Evolutionary conservation across 2,329 filamentous ascomycete genomes (phyloP), one percentile per base, ranked within the genome.

Genomic region (Colletotrichum cordylinicola): DNA sequence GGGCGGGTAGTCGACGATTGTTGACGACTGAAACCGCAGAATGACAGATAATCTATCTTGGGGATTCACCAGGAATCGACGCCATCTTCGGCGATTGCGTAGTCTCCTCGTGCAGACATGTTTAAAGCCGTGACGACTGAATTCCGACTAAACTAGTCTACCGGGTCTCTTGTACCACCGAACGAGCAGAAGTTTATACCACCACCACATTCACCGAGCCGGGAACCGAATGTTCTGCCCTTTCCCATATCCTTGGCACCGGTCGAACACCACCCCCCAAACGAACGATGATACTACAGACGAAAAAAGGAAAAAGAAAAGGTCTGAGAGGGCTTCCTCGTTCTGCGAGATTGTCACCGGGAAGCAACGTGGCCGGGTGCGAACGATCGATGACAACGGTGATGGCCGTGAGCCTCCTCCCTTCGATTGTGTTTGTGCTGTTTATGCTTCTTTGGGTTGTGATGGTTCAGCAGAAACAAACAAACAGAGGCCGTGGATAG

Each of bases 291-390:
- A 31, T 60, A 60, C 55, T 18, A 60, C 8, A n/a, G 27, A 60
- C 39, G 39, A 43, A 43, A 43, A 43, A 43, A n/a, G n/a, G 12
- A 61, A 61, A 24, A 24, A 24, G 24, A 24, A 61, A 29, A 27
- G 18, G 67, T 65, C 67, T 56, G 68, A 24, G 72, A 48, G 68
- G 39, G 39, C 39, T 43, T 43, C 9, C 27, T 33, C 33, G 31
- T 33, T 58, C 71, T 70, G 66, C 55, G n/a, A 69, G 55, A 60
- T 69, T 69, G 66, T 69, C 66, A 60, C 66, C 48, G 52, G 52
- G 72, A 71, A 61, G 72, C 67, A 70, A 74, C 67, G 72, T 71
- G 71, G 52, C 29, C 31, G 43, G 33, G 43, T 43, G 39, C 39
- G 39, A 43, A n/a, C 29, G 35, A 64, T 31, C 61, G 35, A 31